Conservation (phyloP, 805 yeast genomes). For the Yamadazyma kitorensis region DNA sequence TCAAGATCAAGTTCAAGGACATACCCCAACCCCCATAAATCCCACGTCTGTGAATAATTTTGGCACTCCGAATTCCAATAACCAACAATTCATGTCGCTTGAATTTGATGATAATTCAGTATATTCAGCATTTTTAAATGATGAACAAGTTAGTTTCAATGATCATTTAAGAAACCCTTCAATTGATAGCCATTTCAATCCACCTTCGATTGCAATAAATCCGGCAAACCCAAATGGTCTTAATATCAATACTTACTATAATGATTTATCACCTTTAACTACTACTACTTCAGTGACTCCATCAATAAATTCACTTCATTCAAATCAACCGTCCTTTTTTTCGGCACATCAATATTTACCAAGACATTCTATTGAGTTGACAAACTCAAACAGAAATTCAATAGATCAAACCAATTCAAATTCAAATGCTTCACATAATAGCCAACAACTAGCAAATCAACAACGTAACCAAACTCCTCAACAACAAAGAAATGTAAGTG, state of each 20-base stretch:
- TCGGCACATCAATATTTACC: conserved; percentile 41
- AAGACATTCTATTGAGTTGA: conserved; percentile 36
- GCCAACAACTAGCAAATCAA: conserved; percentile 14
- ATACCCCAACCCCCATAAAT: conserved; percentile 9
- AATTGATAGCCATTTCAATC: conserved; percentile 14
- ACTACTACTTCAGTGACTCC: conserved; percentile 44
- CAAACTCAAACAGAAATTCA: conserved; percentile 27
- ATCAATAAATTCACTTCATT: conserved; percentile 37
- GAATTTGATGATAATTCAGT: conserved; percentile 8
- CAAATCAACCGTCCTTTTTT: conserved; percentile 42
- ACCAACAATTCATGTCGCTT: conserved; percentile 4
- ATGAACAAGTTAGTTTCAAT: conserved; percentile 8
- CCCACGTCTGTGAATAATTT: no score
- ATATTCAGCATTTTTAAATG: conserved; percentile 13
- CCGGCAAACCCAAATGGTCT: conserved; percentile 8
- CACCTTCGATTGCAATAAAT: conserved; percentile 6
- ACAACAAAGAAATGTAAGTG: conserved; percentile 15
- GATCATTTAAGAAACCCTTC: conserved; percentile 15
- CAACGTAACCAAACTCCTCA: conserved; percentile 11
- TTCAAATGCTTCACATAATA: conserved; percentile 13
- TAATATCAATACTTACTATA: conserved; percentile 3
- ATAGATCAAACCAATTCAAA: conserved; percentile 34
- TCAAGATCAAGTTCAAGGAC: conserved; percentile 1
- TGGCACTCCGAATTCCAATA: conserved; percentile 8
- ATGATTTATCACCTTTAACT: conserved; percentile 40